phyloP scores from a whole-genome alignment of 2,329 filamentous ascomycete species.

The Monilinia fructigena region DNA sequence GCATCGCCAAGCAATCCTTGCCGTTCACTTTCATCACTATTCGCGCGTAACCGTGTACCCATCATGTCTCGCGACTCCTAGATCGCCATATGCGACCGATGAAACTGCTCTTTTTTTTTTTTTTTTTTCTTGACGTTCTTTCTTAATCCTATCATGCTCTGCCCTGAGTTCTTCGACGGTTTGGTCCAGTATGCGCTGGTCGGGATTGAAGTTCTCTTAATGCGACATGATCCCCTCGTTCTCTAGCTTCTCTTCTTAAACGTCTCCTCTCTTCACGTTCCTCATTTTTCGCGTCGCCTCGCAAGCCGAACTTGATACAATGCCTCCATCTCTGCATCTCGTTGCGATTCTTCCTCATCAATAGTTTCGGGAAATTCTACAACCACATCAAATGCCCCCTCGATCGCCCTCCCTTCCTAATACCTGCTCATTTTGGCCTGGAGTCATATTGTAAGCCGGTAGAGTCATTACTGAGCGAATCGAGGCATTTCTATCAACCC shows the following conservation, averaged over 20 bases:
- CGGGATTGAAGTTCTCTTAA: conserved; percentile 62
- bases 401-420: conserved; percentile 88
- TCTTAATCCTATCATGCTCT: conserved; percentile 56
- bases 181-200: conserved; percentile 50
- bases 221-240: conserved; percentile 65
- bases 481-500: conserved; percentile 78
- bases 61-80: conserved; percentile 75
- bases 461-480: conserved; percentile 93
- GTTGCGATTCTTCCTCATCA: conserved; percentile 72
- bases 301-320: conserved; percentile 85
- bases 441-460: conserved; percentile 74
- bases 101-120: conserved; percentile 68
- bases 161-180: conserved; percentile 58
- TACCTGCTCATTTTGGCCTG: conserved; percentile 75
- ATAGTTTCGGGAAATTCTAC: conserved; percentile 78
- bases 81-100: conserved; percentile 71
- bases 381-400: conserved; percentile 83
- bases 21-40: conserved; percentile 68
- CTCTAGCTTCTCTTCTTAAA: conserved; percentile 68
- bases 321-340: conserved; percentile 90
- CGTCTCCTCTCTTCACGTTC: conserved; percentile 76
- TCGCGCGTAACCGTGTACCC: conserved; percentile 73
- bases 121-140: conserved; percentile 62
- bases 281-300: conserved; percentile 68
- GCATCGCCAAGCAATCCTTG: conserved; percentile 70